Conservation (phyloP, 345 rosid genomes). For the Murraya paniculata region DNA sequence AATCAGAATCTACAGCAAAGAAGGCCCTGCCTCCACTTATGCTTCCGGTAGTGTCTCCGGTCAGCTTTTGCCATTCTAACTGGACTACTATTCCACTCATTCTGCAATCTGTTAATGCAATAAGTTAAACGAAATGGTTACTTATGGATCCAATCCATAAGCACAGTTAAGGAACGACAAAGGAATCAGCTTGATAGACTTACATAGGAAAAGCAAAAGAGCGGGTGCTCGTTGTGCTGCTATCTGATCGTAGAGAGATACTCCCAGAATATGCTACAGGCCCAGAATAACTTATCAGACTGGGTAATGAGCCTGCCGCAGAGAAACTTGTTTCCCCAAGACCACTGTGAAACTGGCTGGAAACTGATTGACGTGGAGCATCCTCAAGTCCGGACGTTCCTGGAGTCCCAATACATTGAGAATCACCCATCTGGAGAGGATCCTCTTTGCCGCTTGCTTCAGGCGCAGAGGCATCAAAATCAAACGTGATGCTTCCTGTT, state of each 20-base stretch:
- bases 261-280: conserved; percentile 69
- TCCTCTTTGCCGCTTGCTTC: conserved; percentile 14
- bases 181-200: conserved; percentile 1
- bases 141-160: background rate
- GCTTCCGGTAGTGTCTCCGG: conserved; percentile 47
- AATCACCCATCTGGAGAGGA: conserved; percentile 17
- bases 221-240: conserved; percentile 89
- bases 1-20: conserved; percentile 91
- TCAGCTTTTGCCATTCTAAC: conserved; percentile 84
- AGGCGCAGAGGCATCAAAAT: conserved; percentile 27
- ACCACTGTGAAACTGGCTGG: conserved; percentile 27
- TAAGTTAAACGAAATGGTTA: background rate
- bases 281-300: conserved; percentile 65
- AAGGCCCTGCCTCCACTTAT: conserved; percentile 54
- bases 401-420: conserved; percentile 15
- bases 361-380: conserved; percentile 18
- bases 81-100: conserved; percentile 94
- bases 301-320: conserved; percentile 50
- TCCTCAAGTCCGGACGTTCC: conserved; percentile 22
- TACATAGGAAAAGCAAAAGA: conserved; percentile 96
- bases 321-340: conserved; percentile 81
- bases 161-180: background rate
- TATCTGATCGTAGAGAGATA: conserved; percentile 77
- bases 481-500: conserved; percentile 32
- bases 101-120: conserved; percentile 56